Evolutionary conservation across 257 asterid genomes (phyloP).

Genomic region (Nicotiana benthamiana): DNA sequence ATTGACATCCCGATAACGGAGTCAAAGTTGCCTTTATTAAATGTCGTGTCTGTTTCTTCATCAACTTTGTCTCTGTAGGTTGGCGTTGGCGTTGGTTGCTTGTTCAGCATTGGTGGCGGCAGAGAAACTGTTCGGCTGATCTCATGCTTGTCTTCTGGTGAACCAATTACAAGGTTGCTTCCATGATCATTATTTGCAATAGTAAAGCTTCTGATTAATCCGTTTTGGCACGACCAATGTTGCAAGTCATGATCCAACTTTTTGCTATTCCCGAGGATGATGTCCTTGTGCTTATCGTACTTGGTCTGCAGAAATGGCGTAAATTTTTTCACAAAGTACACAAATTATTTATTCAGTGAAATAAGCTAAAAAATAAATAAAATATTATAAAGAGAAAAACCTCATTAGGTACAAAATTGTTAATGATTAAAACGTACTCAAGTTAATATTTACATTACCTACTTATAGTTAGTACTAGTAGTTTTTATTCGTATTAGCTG

Average conservation of each 20-base stretch:
- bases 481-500: too few species aligned
- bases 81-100: neutral
- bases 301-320: too few species aligned
- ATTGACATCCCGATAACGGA: slow-evolving; percentile 21
- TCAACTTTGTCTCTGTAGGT: neutral
- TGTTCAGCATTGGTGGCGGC: neutral
- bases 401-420: neutral
- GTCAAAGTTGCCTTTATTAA: slow-evolving; percentile 6
- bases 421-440: neutral
- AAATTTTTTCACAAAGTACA: too few species aligned
- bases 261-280: slow-evolving; percentile 13
- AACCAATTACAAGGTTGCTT: neutral
- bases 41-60: too few species aligned
- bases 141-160: slow-evolving; percentile 2
- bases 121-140: slow-evolving; percentile 1
- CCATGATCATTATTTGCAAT: neutral
- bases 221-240: neutral
- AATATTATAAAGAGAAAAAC: too few species aligned
- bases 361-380: too few species aligned
- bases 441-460: too few species aligned
- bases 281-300: neutral
- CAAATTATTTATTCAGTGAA: too few species aligned
- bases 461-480: too few species aligned
- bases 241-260: neutral
- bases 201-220: neutral